Percentiles rank a stretch among this genome's conserved stretches.
Evolutionary conservation across 2,329 filamentous ascomycete species (phyloP).

Genomic region (Akanthomyces uredinophilus): DNA sequence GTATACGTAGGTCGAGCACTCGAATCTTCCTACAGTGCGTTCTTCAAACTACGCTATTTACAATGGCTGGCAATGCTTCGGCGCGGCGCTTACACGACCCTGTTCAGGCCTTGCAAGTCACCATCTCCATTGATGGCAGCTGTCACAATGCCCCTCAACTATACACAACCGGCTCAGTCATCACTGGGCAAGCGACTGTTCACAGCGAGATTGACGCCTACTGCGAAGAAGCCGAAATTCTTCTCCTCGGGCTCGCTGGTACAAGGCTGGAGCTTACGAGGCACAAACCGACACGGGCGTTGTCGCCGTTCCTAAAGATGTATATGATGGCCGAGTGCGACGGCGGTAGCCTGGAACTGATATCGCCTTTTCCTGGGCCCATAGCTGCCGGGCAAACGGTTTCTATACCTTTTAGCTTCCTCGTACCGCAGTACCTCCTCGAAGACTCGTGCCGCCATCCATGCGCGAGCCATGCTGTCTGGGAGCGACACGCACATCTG

Average conservation of each 20-base stretch:
- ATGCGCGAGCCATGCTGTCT: constrained; percentile 1
- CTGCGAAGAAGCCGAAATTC: constrained; percentile 5
- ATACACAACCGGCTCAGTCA: constrained; percentile 5
- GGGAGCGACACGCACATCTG: constrained; percentile 4
- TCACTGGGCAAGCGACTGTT: neutral
- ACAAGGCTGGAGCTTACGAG: constrained; percentile 3
- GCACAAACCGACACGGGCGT: constrained; percentile 3
- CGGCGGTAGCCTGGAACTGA: neutral
- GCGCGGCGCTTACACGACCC: neutral
- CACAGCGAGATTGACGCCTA: neutral
- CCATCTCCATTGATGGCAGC: neutral
- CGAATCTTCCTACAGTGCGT: neutral
- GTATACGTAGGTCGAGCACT: neutral
- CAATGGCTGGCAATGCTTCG: neutral
- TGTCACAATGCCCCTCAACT: neutral
- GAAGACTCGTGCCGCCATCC: neutral
- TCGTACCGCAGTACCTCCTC: constrained; percentile 8
- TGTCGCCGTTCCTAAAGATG: constrained; percentile 9
- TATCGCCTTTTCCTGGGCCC: neutral
- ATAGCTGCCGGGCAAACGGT: neutral
- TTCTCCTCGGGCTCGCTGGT: constrained; percentile 6
- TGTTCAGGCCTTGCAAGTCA: neutral
- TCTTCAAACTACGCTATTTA: neutral
- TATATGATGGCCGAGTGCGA: constrained; percentile 2
- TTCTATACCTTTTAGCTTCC: neutral